phyloP scores from a whole-genome alignment of 2,329 filamentous ascomycete species.

The Aspergillus clavatus region DNA sequence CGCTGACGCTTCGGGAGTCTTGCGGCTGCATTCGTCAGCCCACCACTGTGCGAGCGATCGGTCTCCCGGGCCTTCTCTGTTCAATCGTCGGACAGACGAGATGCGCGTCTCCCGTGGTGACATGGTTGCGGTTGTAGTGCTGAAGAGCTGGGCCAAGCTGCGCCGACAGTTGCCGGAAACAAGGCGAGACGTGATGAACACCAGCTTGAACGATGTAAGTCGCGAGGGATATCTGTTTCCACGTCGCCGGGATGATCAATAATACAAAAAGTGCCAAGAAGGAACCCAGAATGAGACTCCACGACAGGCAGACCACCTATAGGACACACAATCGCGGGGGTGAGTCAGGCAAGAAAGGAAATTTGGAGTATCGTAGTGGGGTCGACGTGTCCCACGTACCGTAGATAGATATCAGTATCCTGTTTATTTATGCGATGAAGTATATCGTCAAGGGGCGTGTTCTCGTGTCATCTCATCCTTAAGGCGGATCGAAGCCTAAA shows the following conservation, averaged over 20 bases:
- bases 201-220: slow-evolving; percentile 22
- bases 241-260: too few relatives aligned
- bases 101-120: slow-evolving; percentile 30
- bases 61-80: slow-evolving; percentile 28
- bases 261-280: neutral
- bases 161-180: slow-evolving; percentile 28
- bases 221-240: neutral
- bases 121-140: slow-evolving; percentile 20
- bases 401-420: too few relatives aligned
- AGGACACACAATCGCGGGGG: neutral
- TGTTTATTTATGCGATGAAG: neutral
- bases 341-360: neutral
- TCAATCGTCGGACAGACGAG: slow-evolving; percentile 36
- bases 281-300: too few relatives aligned
- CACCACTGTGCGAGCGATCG: slow-evolving; percentile 38
- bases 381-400: neutral
- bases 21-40: slow-evolving; percentile 30
- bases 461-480: neutral
- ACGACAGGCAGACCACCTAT: too few relatives aligned
- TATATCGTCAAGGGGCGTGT: neutral
- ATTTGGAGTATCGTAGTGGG: neutral
- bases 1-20: slow-evolving; percentile 45
- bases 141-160: slow-evolving; percentile 23
- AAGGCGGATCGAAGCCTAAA: neutral
- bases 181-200: slow-evolving; percentile 19